phyloP scores from a whole-genome alignment of 169 alveolate genomes.

The Miamiensis avidus region DNA sequence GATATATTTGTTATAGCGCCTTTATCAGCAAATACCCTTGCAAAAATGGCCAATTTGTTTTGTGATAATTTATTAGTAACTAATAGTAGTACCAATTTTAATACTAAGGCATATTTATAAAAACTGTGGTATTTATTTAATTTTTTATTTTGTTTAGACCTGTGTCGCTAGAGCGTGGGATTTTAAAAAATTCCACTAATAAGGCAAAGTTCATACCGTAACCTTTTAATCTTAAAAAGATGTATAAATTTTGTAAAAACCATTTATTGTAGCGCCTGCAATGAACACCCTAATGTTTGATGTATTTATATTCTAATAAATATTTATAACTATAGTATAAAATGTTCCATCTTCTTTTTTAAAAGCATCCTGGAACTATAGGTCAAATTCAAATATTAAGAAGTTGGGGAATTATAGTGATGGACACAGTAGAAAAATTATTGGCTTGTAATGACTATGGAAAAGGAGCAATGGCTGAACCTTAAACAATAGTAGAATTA shows the following conservation, averaged over 20 bases:
- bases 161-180: conserved; percentile 94
- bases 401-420: conserved; percentile 66
- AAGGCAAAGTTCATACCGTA: not conserved
- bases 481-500: not conserved
- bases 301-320: not conserved
- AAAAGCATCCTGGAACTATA: conserved; percentile 86
- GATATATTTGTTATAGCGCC: conserved; percentile 91
- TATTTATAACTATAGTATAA: not conserved
- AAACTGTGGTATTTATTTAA: not conserved
- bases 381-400: conserved; percentile 68
- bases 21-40: conserved; percentile 93
- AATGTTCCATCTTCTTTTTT: not conserved
- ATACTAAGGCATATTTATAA: not conserved
- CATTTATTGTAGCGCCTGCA: conserved; percentile 92
- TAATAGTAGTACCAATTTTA: too few relatives aligned
- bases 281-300: conserved; percentile 94
- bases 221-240: not conserved
- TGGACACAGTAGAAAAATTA: conserved; percentile 70
- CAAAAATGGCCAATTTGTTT: conserved; percentile 89
- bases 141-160: conserved; percentile 62
- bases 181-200: conserved; percentile 27
- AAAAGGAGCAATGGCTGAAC: conserved; percentile 38
- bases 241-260: conserved; percentile 51
- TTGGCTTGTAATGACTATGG: conserved; percentile 89
- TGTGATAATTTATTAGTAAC: conserved; percentile 91